These are phyloP conservation scores for Kandelia obovata DNA, from an alignment of 345 rosid genomes.

Conservation along the genomic window DNA sequence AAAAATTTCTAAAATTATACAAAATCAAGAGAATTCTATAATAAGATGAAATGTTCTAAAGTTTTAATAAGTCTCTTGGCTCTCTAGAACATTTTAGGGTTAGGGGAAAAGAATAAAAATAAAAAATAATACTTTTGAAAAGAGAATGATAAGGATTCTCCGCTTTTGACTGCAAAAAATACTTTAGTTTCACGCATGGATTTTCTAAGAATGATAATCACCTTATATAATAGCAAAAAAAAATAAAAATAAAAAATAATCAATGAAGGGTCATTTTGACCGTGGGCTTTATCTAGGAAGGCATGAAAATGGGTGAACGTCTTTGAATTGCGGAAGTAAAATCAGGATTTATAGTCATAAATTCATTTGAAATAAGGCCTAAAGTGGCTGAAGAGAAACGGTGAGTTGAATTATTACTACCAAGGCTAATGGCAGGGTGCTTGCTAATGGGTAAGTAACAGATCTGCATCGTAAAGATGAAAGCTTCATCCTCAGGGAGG, in stretches of 20 bases:
- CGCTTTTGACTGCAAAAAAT: no score
- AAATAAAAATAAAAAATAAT: no score
- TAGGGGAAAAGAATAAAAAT: no score
- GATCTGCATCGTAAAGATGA: constrained; percentile 28
- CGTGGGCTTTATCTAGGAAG: constrained; percentile 33
- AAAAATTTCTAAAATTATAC: no score
- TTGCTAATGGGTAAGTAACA: constrained; percentile 34
- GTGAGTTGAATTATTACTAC: constrained; percentile 37
- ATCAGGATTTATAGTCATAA: constrained; percentile 30
- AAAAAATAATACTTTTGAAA: no score
- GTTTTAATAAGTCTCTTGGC: no score
- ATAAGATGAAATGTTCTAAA: no score
- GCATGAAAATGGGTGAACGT: constrained; percentile 36
- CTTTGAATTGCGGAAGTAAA: constrained; percentile 29
- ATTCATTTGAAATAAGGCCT: constrained; percentile 55
- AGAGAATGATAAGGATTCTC: no score
- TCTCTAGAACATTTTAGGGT: no score
- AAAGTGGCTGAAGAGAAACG: constrained; percentile 43
- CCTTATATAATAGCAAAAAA: no score
- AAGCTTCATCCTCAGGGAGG: constrained; percentile 28
- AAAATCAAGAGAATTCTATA: no score
- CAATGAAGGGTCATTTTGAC: neutral
- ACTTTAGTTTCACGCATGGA: no score
- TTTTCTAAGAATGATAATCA: constrained; percentile 8
- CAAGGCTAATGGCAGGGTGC: constrained; percentile 42